Base-by-base conservation (phyloP, 1,284 basidiomycete genomes). In the Farysia itapuensis region DNA sequence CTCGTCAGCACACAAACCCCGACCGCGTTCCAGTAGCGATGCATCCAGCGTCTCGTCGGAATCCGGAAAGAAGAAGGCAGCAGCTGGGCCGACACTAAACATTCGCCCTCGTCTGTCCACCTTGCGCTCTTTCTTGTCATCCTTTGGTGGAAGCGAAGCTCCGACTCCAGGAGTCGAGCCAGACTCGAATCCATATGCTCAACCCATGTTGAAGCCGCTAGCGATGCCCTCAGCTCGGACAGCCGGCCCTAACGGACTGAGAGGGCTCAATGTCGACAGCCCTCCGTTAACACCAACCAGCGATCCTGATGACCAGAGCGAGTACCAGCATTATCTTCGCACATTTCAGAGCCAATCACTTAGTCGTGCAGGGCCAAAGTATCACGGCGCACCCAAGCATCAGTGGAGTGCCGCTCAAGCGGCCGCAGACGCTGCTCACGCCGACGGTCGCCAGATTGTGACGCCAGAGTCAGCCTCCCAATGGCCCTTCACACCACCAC, bases 271-370 rank as follows among this genome's bases (percentile, higher is more conserved):
- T 36, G 57, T 63, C 19, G 61, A 64, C 36, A 68, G 61, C 19
- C 67, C 72, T 13, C 68, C 72, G 8, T 51, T 73, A 11, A 72
- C 71, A 5, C 71, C 72, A 4, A 59, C 54, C 13, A 46, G 46
- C 37, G 64, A 67, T 22, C 45, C 38, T 16, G 64, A 53, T 29
- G 46, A 60, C 20, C 56, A 56, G 30, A 45, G 37, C 36, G 47
- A 50, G 18, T 56, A 54, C 23, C 48, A 53, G 15, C 52, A 58
- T 19, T 51, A 53, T 20, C 35, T 51, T 22, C 56, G 44, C 8
- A 40, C 47, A 2, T 60, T 60, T 40, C 57, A 46, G n/a, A 40
- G 42, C 19, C 47, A 35, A 8, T 35, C 58, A 12, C 34, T 44
- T 6, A 38, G 50, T 14, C 42, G 43, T 13, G 35, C 38, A n/a